Evolutionary conservation across 257 asterid genomes (phyloP), one percentile per base, ranked within the genome.

Genomic region (Rauvolfia tetraphylla): DNA sequence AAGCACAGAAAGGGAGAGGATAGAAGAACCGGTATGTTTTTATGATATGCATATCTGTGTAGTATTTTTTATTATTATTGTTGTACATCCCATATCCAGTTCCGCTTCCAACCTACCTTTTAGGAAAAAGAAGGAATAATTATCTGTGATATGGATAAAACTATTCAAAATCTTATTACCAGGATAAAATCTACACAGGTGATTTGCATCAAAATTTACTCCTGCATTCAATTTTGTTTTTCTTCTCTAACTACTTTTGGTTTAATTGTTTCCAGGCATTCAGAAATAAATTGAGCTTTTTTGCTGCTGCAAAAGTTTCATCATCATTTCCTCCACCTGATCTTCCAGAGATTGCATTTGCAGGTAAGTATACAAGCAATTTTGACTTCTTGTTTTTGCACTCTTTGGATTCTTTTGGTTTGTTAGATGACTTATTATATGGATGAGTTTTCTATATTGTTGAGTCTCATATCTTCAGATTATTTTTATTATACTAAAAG

Each of bases 331-430:
- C 98, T 39, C 75, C 92, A 76, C 95, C 91, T 71, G 97, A 93
- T 49, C 97, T 90, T 83, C 96, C 97, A 44, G 98, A 95, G 90
- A 91, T 95, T 85, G 99, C 99, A 61, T 95, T 95, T 88, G 99
- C 99, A 85, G 99, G 99, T 93, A 79, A 36, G 53, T 74, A 18
- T 65, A 11, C 17, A 22, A 67, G 49, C 20, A 22, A 51, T 5
- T 5, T 33, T 72, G 5, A n/a, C 18, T 49, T 49, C 31, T 48
- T 29, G 39, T 22, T 41, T 44, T 48, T 77, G 27, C 18, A 72
- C 67, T 34, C 15, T 41, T 1, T 27, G 31, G 31, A 44, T 53
- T 5, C 14, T 29, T 31, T 20, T 44, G n/a, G 31, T 65, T 42
- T 77, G 18, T 25, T 41, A 54, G 15, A 61, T 71, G 22, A 44